Base-by-base conservation (phyloP, 257 asterid species). In the Solanum acaule region DNA sequence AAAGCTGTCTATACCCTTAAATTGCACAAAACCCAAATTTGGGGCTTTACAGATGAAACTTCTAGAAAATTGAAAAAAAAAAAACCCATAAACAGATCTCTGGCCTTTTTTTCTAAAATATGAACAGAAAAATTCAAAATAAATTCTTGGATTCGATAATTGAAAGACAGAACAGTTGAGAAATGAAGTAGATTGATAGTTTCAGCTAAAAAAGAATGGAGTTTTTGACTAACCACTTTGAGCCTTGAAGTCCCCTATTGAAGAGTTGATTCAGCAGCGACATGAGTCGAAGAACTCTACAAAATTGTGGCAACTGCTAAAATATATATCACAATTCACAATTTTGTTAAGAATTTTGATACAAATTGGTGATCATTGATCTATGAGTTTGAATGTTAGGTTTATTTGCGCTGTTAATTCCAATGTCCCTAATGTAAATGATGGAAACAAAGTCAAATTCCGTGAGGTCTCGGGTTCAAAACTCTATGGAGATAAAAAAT, bases 191-290 rank as follows among this genome's bases (percentile, higher is more conserved):
- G 38, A 70, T 70, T 29, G 35, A 68, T 6, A 27, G 10, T 68
- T 68, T 68, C 22, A 22, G 68, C 22, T 14, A 87, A 37, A 37
- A 70, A 88, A 78, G 44, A 87, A 91, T 84, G 23, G 79, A 42
- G 61, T 34, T 40, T 42, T 61, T 76, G 87, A 89, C 95, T 86
- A 18, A 97, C 99, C 99, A 94, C 89, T 96, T 97, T 27, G 98
- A 90, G 87, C 98, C 99, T 44, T 93, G 92, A 90, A 93, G 93
- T 46, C 98, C 98, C 87, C 98, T 90, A 91, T 95, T 96, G 93
- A 97, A 97, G 89, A 97, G 95, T 56, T 97, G 98, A 93, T 97
- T 96, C 93, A 97, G 93, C 87, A 96, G 85, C 67, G 98, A 92
- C 98, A 94, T 93, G 65, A 67, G 44, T 68, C 12, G 15, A 46